Evolutionary conservation across 345 rosid genomes (phyloP).

Genomic region (Arabis hirsuta): DNA sequence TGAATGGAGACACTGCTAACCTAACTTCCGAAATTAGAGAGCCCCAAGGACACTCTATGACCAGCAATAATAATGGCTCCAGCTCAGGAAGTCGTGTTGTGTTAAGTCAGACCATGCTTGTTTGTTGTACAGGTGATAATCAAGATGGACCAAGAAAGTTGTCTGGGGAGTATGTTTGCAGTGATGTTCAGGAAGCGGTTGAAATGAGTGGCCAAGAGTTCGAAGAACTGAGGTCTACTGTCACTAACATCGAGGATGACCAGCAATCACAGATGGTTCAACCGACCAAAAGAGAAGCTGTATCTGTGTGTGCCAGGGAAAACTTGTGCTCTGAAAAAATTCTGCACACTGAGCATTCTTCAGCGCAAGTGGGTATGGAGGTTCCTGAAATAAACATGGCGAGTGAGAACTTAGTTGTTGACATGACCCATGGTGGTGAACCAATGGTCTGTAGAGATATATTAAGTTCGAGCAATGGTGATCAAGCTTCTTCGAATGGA

Average conservation of each 20-base stretch:
- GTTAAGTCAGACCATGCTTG: conserved; percentile 21
- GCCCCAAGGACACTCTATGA: conserved; percentile 39
- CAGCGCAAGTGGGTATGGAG: conserved; percentile 44
- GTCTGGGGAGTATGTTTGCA: conserved; percentile 36
- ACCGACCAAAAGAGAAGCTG: conserved; percentile 41
- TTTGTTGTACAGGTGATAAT: conserved; percentile 33
- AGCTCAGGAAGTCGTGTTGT: conserved; percentile 26
- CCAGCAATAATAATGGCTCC: conserved; percentile 28
- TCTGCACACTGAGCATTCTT: conserved; percentile 16
- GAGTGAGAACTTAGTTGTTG: conserved; percentile 38
- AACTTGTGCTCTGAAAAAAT: conserved; percentile 29
- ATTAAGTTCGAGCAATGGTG: conserved; percentile 35
- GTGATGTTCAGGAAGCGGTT: conserved; percentile 35
- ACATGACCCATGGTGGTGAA: conserved; percentile 40
- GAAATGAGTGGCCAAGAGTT: conserved; percentile 39
- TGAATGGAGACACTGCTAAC: conserved; percentile 36
- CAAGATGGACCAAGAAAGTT: conserved; percentile 38
- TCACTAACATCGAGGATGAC: conserved; percentile 38
- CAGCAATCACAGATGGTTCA: conserved; percentile 30
- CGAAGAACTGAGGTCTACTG: conserved; percentile 33
- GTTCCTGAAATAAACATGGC: conserved; percentile 29
- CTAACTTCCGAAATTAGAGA: conserved; percentile 37
- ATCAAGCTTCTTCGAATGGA: conserved; percentile 40
- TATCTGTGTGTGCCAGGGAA: conserved; percentile 40
- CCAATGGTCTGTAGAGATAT: conserved; percentile 29